Evolutionary conservation across 176 grass and related monocot genomes (phyloP), one percentile per base, ranked within the genome.

Genomic region (Oryza nivara): DNA sequence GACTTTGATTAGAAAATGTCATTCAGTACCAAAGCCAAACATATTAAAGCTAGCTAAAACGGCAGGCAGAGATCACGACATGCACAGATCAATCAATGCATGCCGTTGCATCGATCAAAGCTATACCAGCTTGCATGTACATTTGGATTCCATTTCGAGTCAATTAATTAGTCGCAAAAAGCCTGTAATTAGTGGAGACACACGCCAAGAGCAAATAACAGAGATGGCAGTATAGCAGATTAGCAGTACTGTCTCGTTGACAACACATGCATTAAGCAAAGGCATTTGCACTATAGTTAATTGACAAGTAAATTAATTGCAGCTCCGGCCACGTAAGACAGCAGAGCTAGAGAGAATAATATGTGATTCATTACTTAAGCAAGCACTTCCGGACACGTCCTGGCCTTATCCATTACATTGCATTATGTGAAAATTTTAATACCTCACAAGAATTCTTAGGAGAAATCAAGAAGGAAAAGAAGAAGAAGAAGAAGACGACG

Each of bases 321-420:
- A 32, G 77, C 70, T 86, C 69, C 15, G 30, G 0, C 28, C 28
- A 65, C 44, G 60, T 74, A 86, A 67, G 58, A 63, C 58, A 63
- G 69, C 69, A 67, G 58, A 67, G 58, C 23, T 11, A n/a, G 7
- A n/a, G 19, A 8, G 58, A 28, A 28, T 28, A 67, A 20, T 34
- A 7, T 25, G 5, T 67, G 66, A 86, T 67, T 67, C 44, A 86
- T 67, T 72, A 30, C 77, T 82, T 67, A 82, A 60, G 83, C 78
- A 86, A 77, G 70, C 71, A 65, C 48, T 20, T 20, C 19, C 3
- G 12, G 52, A 77, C 19, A 77, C 22, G 65, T n/a, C 77, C n/a
- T 38, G 78, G 78, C 79, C 88, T 82, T 81, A 82, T 77, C 88
- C 83, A 34, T 89, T 82, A 82, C 88, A 66, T 14, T 74, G 38